Base-by-base conservation (phyloP, 1,284 basidiomycete genomes). In the Ceratobasidium sp. region DNA sequence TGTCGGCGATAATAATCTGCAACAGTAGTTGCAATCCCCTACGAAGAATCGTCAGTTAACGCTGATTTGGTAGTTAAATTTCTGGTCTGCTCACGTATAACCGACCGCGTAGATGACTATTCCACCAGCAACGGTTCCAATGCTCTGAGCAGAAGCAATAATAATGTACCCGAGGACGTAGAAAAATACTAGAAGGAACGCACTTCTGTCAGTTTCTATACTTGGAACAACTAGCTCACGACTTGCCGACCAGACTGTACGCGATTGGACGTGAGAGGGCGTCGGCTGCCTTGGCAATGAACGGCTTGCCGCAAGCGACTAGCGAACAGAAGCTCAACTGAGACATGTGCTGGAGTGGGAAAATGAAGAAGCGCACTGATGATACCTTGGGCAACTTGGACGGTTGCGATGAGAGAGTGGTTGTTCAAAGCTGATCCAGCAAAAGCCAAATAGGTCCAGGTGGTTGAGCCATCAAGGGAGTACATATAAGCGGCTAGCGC, bases 401-500 rank as follows among this genome's bases (percentile, higher is more conserved):
- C 90, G 25, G 92, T 89, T 25, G 90, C 89, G 54, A 92, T 87
- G 76, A 91, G 82, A 82, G 88, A 88, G 83, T 93, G 90, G 54
- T 87, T 84, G 40, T 84, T 85, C 68, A 91, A 89, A 22, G 86
- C 84, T 1, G 91, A 92, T 1, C 90, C 87, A 0, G 91, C 91
- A 77, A 89, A 91, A 17, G 86, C 83, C 22, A 91, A 87, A 82
- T 93, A 93, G 77, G 86, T 88, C 81, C 86, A 90, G 2, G 92
- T 93, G 15, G 92, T 93, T 64, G 87, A 86, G 59, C 88, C 87
- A 79, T 94, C 92, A 17, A 94, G 85, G 0, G 91, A 92, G 82
- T 94, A 94, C 79, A 93, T 90, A 83, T 94, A 94, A 1, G 91
- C 88, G 0, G 91, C 90, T 2, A 93, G 86, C 37, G 86, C 91